Conservation (phyloP, 495 filamentous ascomycete species). For the Tetracladium setigerum region DNA sequence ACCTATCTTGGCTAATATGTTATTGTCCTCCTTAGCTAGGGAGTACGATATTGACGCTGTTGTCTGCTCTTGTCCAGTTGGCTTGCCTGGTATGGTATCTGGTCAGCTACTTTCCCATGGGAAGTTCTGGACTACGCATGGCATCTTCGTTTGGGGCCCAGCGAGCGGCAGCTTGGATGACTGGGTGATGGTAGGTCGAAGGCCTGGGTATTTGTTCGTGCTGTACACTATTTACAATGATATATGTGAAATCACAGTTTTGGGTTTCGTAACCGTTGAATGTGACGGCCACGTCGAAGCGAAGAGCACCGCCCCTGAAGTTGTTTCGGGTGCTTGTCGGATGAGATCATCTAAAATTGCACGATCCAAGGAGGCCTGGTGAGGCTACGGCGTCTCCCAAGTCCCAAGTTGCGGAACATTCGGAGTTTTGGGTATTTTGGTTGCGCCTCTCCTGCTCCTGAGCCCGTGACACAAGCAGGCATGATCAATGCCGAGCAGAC, state of each 20-base stretch:
- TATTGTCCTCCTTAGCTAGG: constrained; percentile 49
- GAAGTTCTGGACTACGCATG: constrained; percentile 60
- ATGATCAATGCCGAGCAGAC: too few relatives aligned
- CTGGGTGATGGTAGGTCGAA: constrained; percentile 38
- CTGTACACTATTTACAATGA: neutral
- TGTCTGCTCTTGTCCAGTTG: constrained; percentile 77
- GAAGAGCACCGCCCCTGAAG: too few relatives aligned
- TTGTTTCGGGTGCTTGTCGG: too few relatives aligned
- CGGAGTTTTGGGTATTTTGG: too few relatives aligned
- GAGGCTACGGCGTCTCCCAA: too few relatives aligned
- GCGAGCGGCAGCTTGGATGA: constrained; percentile 84
- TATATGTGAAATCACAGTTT: neutral
- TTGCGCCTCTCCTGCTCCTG: too few relatives aligned
- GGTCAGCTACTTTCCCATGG: constrained; percentile 98
- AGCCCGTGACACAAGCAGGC: too few relatives aligned
- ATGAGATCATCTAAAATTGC: too few relatives aligned
- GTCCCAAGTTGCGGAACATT: too few relatives aligned
- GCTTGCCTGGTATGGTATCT: constrained; percentile 85
- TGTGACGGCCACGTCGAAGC: too few relatives aligned
- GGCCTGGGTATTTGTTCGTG: neutral
- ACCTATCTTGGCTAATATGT: constrained; percentile 12
- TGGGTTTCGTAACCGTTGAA: too few relatives aligned
- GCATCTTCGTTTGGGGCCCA: constrained; percentile 79
- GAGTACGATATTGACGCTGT: constrained; percentile 70
- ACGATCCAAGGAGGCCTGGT: too few relatives aligned